A percentile compares a stretch with the other conserved stretches of the same genome.
These are phyloP conservation scores for Ogataea ganodermae DNA, from an alignment of 805 yeast species.

Conservation along the genomic window DNA sequence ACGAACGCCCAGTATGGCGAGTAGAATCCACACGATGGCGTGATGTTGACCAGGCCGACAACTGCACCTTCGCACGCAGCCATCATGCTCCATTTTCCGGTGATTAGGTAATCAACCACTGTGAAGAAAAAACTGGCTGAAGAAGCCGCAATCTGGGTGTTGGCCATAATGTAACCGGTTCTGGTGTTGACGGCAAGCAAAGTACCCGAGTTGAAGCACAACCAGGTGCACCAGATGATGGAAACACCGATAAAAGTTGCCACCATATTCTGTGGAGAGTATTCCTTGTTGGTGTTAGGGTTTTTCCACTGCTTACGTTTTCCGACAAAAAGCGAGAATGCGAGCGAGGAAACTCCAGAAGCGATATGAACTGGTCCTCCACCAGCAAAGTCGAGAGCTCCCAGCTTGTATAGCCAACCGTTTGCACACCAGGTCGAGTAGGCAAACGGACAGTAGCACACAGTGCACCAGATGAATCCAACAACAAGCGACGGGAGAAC, in stretches of 20 bases:
- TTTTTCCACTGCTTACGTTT: constrained; percentile 39
- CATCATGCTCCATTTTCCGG: constrained; percentile 43
- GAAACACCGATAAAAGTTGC: constrained; percentile 47
- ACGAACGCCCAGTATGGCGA: constrained; percentile 50
- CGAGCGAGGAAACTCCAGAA: constrained; percentile 44
- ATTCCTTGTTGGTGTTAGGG: constrained; percentile 32
- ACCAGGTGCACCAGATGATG: constrained; percentile 51
- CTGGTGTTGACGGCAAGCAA: constrained; percentile 41
- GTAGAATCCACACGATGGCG: constrained; percentile 48
- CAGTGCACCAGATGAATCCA: constrained; percentile 43
- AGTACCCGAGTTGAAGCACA: constrained; percentile 51
- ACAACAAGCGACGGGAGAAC: constrained; percentile 43
- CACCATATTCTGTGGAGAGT: constrained; percentile 39
- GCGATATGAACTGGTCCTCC: constrained; percentile 53
- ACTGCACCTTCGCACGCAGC: constrained; percentile 50
- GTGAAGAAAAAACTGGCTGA: constrained; percentile 49
- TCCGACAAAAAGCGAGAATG: constrained; percentile 47
- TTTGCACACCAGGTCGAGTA: constrained; percentile 49
- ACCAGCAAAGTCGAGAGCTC: constrained; percentile 50
- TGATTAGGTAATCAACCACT: constrained; percentile 41
- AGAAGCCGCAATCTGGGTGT: constrained; percentile 54
- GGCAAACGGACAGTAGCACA: constrained; percentile 48
- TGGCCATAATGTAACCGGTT: constrained; percentile 48
- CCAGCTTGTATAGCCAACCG: constrained; percentile 47
- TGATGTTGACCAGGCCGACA: constrained; percentile 47